phyloP scores from a whole-genome alignment of 768 basidiomycete genomes.

The Clitopilus passeckerianus region DNA sequence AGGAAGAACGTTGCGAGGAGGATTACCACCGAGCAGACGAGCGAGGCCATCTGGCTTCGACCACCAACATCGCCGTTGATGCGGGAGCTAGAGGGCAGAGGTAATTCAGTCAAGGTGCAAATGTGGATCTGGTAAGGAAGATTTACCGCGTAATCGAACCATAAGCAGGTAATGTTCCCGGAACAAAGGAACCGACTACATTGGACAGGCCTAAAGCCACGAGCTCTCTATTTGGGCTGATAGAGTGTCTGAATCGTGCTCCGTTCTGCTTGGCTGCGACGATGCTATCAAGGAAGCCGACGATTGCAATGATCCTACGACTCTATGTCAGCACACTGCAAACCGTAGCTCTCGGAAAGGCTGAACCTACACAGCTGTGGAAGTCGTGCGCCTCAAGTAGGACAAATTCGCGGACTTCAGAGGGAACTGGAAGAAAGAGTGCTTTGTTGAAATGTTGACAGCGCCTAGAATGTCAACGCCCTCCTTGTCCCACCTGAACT shows the following conservation, averaged over 20 bases:
- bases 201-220: conserved; percentile 90
- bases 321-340: too few species aligned
- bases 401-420: conserved; percentile 51
- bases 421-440: conserved; percentile 70
- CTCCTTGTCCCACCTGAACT: conserved; percentile 67
- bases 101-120: not conserved
- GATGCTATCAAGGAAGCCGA: conserved; percentile 93
- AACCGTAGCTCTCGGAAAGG: not conserved
- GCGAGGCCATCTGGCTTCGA: conserved; percentile 83
- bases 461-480: conserved; percentile 84
- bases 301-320: conserved; percentile 65
- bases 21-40: conserved; percentile 70
- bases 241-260: conserved; percentile 78
- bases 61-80: conserved; percentile 89
- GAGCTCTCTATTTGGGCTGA: conserved; percentile 92
- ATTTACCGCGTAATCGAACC: conserved; percentile 86
- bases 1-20: conserved; percentile 88
- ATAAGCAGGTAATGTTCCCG: conserved; percentile 88
- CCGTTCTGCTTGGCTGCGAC: conserved; percentile 94
- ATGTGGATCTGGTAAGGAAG: conserved; percentile 3
- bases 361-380: conserved; percentile 66
- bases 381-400: conserved; percentile 75
- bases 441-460: conserved; percentile 59
- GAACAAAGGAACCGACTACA: conserved; percentile 71
- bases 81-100: conserved; percentile 47